Evolutionary conservation across 1,139 yeast species (phyloP).

Genomic region (Diutina rugosa): DNA sequence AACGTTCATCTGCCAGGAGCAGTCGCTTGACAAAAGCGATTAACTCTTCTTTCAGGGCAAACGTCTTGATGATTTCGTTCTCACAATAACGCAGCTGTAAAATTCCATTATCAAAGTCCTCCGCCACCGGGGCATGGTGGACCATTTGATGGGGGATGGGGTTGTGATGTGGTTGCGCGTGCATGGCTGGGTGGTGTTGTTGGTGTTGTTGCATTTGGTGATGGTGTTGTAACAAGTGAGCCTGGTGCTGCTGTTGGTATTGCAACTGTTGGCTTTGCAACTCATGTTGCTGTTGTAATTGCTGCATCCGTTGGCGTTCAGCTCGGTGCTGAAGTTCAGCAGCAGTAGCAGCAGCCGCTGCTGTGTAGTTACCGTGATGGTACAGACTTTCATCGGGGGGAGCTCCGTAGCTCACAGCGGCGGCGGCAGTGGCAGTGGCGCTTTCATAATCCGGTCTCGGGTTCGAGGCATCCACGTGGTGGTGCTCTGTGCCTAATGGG

Average conservation of each 20-base stretch:
- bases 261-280: slow-evolving; percentile 6
- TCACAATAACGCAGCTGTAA: slow-evolving; percentile 22
- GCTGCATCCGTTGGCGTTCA: slow-evolving; percentile 5
- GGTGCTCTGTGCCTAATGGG: slow-evolving; percentile 6
- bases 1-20: slow-evolving; percentile 31
- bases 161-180: slow-evolving; percentile 7
- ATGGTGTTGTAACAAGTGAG: slow-evolving; percentile 7
- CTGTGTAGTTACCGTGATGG: slow-evolving; percentile 7
- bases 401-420: slow-evolving; percentile 8
- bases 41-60: slow-evolving; percentile 26
- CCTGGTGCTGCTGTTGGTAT: slow-evolving; percentile 6
- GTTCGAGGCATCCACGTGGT: slow-evolving; percentile 6
- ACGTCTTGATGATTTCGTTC: slow-evolving; percentile 34
- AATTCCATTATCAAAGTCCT: slow-evolving; percentile 7
- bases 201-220: slow-evolving; percentile 7
- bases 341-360: slow-evolving; percentile 6
- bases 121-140: slow-evolving; percentile 1
- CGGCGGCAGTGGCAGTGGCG: slow-evolving; percentile 9
- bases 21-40: slow-evolving; percentile 30
- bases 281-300: slow-evolving; percentile 4
- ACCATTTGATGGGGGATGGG: slow-evolving; percentile 7
- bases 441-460: slow-evolving; percentile 7
- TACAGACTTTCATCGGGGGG: slow-evolving; percentile 7
- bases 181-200: slow-evolving; percentile 6
- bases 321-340: slow-evolving; percentile 1